Evolutionary conservation across 2,329 filamentous ascomycete genomes (phyloP).

Genomic region (Aspergillus pseudoglaucus): DNA sequence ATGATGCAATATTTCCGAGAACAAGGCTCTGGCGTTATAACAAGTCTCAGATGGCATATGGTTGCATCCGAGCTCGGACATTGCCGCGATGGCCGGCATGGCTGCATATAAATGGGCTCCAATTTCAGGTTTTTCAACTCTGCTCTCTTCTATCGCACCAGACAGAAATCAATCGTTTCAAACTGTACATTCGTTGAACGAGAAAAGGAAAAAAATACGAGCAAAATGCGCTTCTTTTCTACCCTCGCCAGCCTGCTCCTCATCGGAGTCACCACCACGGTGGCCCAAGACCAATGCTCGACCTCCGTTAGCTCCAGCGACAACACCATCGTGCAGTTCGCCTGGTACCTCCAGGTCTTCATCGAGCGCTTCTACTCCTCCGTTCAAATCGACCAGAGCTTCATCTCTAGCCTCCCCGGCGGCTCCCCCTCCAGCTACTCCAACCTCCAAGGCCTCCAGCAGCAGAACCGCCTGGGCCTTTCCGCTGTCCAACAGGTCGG

Average conservation of each 20-base stretch:
- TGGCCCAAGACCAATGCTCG: neutral
- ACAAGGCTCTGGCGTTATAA: neutral
- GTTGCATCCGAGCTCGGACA: neutral
- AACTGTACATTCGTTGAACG: neutral
- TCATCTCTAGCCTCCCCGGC: conserved; percentile 15
- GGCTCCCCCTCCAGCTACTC: conserved; percentile 12
- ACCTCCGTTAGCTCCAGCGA: conserved; percentile 10
- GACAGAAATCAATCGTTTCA: neutral
- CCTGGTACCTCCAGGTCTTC: conserved; percentile 18
- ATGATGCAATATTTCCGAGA: neutral
- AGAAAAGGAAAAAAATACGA: neutral
- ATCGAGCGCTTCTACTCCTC: conserved; percentile 18
- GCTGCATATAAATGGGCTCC: too few relatives aligned
- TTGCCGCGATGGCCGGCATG: neutral
- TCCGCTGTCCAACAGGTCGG: conserved; percentile 18
- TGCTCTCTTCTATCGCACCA: neutral
- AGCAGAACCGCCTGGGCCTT: conserved; percentile 18
- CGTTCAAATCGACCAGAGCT: conserved; percentile 16
- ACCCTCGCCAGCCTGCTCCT: neutral
- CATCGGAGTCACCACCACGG: neutral
- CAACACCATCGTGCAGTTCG: conserved; percentile 15
- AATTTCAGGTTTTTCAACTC: neutral
- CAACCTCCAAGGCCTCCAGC: conserved; percentile 20
- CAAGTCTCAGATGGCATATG: neutral
- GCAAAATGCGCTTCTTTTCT: neutral